Conservation (phyloP, 148 eudicot species). For the Dysphania ambrosioides region DNA sequence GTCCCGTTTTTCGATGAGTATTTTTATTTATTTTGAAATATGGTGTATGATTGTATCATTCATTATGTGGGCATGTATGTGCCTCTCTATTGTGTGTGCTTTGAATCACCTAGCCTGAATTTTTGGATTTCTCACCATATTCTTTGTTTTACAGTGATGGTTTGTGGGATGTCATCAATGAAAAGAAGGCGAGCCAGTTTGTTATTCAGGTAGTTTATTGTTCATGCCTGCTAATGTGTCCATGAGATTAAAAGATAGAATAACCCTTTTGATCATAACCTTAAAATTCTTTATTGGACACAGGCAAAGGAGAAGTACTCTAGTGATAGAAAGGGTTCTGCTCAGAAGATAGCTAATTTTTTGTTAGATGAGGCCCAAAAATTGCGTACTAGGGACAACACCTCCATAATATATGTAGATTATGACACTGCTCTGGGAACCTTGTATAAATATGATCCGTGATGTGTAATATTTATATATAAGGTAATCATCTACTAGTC, state of each 20-base stretch:
- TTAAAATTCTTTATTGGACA: conserved; percentile 1
- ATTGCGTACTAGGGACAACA: conserved; percentile 93
- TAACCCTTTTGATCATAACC: not conserved
- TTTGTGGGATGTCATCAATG: conserved; percentile 89
- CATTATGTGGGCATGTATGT: not conserved
- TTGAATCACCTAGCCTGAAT: not conserved
- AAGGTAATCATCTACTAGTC: conserved; percentile 10
- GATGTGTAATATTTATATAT: conserved; percentile 24
- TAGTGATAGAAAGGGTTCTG: conserved; percentile 39
- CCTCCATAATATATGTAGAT: conserved; percentile 81
- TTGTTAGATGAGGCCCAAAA: conserved; percentile 81
- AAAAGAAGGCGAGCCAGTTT: conserved; percentile 77
- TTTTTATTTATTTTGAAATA: not conserved
- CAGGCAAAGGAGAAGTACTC: conserved; percentile 67
- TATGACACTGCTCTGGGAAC: conserved; percentile 48
- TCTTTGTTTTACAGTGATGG: conserved; percentile 67
- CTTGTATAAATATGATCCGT: conserved; percentile 51
- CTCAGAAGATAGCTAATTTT: conserved; percentile 61
- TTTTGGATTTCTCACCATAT: not conserved
- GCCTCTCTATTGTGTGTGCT: not conserved
- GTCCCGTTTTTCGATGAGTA: not conserved
- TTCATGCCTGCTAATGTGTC: not conserved
- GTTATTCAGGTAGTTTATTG: conserved; percentile 58
- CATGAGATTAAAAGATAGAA: not conserved
- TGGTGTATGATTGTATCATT: not conserved